Conservation (phyloP, 1,284 basidiomycete genomes). For the Cutaneotrichosporon sp. region DNA sequence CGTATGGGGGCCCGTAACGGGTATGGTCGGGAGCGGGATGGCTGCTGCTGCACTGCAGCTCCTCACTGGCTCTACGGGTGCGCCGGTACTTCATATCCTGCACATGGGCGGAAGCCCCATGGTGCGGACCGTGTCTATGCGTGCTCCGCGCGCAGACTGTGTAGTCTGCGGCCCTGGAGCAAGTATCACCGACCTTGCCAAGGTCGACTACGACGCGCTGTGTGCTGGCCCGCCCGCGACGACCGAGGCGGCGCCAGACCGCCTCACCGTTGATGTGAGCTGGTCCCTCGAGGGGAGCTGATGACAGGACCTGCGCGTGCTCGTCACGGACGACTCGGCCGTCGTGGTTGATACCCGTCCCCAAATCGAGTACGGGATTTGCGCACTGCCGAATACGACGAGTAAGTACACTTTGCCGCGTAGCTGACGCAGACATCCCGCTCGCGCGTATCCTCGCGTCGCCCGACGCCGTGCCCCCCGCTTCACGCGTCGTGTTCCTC, state of each 20-base stretch:
- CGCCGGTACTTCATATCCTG: constrained; percentile 29
- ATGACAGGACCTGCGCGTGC: constrained; percentile 6
- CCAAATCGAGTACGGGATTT: constrained; percentile 77
- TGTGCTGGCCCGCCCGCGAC: neutral
- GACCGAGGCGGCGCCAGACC: constrained; percentile 28
- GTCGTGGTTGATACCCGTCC: constrained; percentile 77
- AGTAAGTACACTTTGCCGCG: constrained; percentile 56
- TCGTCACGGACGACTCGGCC: neutral
- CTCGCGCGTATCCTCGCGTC: constrained; percentile 30
- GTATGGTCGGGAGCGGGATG: constrained; percentile 85
- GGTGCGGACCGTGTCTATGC: constrained; percentile 76
- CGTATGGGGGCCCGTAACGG: constrained; percentile 83
- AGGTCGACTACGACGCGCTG: constrained; percentile 65
- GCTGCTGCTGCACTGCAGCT: constrained; percentile 85
- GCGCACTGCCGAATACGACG: constrained; percentile 64
- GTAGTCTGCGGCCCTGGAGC: constrained; percentile 34
- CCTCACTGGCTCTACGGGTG: constrained; percentile 65
- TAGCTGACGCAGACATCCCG: constrained; percentile 38
- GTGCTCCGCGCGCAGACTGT: constrained; percentile 51
- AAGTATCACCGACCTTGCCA: constrained; percentile 27
- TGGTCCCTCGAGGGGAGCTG: neutral
- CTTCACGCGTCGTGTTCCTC: constrained; percentile 56
- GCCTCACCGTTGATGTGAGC: constrained; percentile 27
- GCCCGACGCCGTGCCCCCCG: constrained; percentile 20
- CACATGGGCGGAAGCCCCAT: constrained; percentile 51